A percentile compares a stretch with the other conserved stretches of the same genome.
These are phyloP conservation scores for Fusarium guadeloupense DNA, from an alignment of 2,329 filamentous ascomycete genomes.

Conservation along the genomic window DNA sequence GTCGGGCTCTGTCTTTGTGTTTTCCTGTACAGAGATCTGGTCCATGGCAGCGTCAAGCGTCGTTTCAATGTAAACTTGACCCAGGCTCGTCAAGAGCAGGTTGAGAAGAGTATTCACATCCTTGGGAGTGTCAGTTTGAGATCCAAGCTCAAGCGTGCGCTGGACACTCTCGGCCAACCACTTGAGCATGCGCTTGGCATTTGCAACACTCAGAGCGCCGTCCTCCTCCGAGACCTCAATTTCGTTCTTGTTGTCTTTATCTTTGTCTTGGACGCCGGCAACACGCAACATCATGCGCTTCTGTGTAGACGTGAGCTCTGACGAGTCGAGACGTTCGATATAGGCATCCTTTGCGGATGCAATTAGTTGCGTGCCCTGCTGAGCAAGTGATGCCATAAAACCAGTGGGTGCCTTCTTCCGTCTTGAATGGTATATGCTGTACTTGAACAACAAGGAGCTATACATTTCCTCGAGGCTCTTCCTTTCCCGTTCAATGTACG, in stretches of 20 bases:
- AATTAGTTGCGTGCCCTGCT: conserved; percentile 88
- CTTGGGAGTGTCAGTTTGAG: conserved; percentile 88
- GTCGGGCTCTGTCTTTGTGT: conserved; percentile 84
- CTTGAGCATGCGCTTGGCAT: conserved; percentile 96
- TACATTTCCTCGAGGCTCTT: conserved; percentile 81
- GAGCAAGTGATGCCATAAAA: conserved; percentile 91
- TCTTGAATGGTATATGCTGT: conserved; percentile 90
- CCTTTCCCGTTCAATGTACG: conserved; percentile 75
- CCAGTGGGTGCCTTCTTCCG: conserved; percentile 89
- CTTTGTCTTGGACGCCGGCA: conserved; percentile 81
- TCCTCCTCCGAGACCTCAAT: conserved; percentile 93
- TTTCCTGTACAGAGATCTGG: conserved; percentile 78
- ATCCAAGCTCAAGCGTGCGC: conserved; percentile 88
- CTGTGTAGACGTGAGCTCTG: conserved; percentile 86
- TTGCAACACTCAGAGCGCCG: conserved; percentile 81
- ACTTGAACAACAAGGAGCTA: conserved; percentile 94
- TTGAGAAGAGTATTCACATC: conserved; percentile 88
- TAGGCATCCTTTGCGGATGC: conserved; percentile 91
- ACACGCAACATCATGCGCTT: conserved; percentile 90
- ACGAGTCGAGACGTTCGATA: conserved; percentile 86
- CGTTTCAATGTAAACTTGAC: conserved; percentile 79
- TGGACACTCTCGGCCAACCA: conserved; percentile 97
- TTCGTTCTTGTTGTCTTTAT: conserved; percentile 80
- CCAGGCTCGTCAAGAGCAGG: conserved; percentile 86
- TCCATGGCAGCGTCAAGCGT: conserved; percentile 76